A percentile compares a stretch with the other conserved stretches of the same genome.
Evolutionary conservation across 2,329 filamentous ascomycete species (phyloP).

Genomic region (Scorias spongiosa): DNA sequence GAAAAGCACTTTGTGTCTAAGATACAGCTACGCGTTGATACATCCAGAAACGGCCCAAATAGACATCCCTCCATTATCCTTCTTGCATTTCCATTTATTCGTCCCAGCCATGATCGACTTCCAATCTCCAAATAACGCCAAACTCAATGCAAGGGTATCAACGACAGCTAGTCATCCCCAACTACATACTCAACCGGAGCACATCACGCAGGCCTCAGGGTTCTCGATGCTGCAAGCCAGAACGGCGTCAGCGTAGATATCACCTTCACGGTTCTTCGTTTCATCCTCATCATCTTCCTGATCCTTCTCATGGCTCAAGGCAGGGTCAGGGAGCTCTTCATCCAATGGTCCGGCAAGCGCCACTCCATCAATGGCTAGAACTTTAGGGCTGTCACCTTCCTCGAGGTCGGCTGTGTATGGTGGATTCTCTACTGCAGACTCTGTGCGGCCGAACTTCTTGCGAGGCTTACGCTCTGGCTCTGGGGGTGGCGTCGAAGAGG

Average conservation of each 20-base stretch:
- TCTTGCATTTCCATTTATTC: too few species aligned
- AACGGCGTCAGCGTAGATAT: constrained; percentile 91
- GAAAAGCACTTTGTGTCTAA: too few species aligned
- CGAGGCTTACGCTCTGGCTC: constrained; percentile 35
- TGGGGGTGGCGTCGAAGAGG: constrained; percentile 50
- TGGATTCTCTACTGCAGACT: constrained; percentile 42
- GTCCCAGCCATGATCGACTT: too few species aligned
- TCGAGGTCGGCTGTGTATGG: constrained; percentile 62
- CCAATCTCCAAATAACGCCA: too few species aligned
- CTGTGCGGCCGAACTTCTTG: constrained; percentile 15
- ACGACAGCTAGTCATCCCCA: neutral
- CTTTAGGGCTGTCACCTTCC: constrained; percentile 66
- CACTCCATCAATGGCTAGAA: constrained; percentile 56
- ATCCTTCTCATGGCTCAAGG: constrained; percentile 20
- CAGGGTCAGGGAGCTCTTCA: constrained; percentile 48
- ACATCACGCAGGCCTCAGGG: constrained; percentile 90
- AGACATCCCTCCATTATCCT: too few species aligned
- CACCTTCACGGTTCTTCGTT: constrained; percentile 62
- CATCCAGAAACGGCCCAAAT: too few species aligned
- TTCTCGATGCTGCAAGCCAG: constrained; percentile 95
- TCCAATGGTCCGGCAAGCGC: constrained; percentile 37
- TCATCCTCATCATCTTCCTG: constrained; percentile 57
- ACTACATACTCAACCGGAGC: constrained; percentile 54
- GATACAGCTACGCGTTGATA: too few species aligned
- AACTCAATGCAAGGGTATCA: neutral